Percentiles rank a stretch among this genome's conserved stretches.
Evolutionary conservation across 306 rosid species (phyloP).

Genomic region (Quercus bicolor): DNA sequence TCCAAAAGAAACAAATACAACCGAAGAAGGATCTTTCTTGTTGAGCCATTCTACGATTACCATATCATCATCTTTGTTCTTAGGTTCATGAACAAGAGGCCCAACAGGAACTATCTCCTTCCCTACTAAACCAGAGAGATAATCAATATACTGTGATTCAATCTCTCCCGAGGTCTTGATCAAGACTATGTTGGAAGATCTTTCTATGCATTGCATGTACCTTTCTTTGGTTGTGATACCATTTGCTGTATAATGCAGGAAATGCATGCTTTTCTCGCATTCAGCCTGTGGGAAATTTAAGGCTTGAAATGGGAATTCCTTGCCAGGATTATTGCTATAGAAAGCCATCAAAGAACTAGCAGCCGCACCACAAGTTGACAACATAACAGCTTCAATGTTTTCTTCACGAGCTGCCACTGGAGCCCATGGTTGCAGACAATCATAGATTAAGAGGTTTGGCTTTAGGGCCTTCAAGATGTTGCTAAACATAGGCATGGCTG

Average conservation of each 20-base stretch:
- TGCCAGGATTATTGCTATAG: neutral
- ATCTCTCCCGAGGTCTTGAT: slow-evolving; percentile 5
- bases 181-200: neutral
- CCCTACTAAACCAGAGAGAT: neutral
- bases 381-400: slow-evolving; percentile 18
- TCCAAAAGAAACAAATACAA: slow-evolving; percentile 23
- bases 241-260: neutral
- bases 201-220: neutral
- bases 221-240: neutral
- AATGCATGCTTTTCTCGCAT: neutral
- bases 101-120: slow-evolving; percentile 20
- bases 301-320: neutral
- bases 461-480: slow-evolving; percentile 1
- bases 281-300: neutral
- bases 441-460: slow-evolving; percentile 29
- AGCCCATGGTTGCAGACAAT: slow-evolving; percentile 32
- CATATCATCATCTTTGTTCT: neutral
- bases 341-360: neutral
- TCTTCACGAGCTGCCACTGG: slow-evolving; percentile 5
- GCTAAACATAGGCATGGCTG: slow-evolving; percentile 8
- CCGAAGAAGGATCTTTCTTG: slow-evolving; percentile 1
- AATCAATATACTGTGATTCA: slow-evolving; percentile 19
- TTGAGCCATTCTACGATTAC: slow-evolving; percentile 16
- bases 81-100: slow-evolving; percentile 11
- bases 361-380: neutral